Conservation (phyloP, 1,284 basidiomycete genomes). For the Macrocybe sp. region DNA sequence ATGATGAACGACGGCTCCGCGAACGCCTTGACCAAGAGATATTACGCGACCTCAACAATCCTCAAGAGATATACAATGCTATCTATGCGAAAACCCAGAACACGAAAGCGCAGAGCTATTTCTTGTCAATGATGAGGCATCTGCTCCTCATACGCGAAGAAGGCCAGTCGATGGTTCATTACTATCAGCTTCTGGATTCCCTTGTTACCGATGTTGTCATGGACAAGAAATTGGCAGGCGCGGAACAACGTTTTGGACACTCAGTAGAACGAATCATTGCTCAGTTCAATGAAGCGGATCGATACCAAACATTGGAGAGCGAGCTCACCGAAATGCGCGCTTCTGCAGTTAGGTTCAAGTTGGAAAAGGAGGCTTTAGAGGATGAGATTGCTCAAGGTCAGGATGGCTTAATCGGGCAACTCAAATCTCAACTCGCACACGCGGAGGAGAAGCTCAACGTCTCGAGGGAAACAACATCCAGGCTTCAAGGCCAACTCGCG, state of each 20-base stretch:
- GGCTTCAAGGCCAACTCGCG: conserved; percentile 75
- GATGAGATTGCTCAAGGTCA: conserved; percentile 78
- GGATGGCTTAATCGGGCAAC: conserved; percentile 79
- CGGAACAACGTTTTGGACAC: conserved; percentile 82
- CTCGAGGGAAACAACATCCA: conserved; percentile 75
- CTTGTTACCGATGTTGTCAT: conserved; percentile 91
- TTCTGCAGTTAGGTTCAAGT: conserved; percentile 56
- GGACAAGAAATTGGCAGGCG: conserved; percentile 85
- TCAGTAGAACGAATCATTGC: conserved; percentile 89
- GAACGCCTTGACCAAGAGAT: conserved; percentile 77
- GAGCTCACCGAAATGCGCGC: conserved; percentile 71
- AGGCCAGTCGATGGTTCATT: conserved; percentile 77
- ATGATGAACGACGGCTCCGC: conserved; percentile 76
- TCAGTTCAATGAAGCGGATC: conserved; percentile 90
- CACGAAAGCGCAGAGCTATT: conserved; percentile 80
- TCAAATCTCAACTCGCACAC: conserved; percentile 71
- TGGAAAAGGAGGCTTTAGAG: conserved; percentile 74
- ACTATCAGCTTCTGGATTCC: conserved; percentile 94
- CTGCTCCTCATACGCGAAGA: conserved; percentile 88
- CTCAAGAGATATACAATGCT: conserved; percentile 85
- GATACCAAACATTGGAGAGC: conserved; percentile 74
- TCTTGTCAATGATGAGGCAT: conserved; percentile 91
- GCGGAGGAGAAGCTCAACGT: conserved; percentile 78
- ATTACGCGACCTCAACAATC: conserved; percentile 74
- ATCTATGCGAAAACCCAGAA: conserved; percentile 72